A percentile compares a stretch with the other conserved stretches of the same genome.
Evolutionary conservation across 148 eudicot genomes (phyloP).

Genomic region (Chenopodium suecicum): DNA sequence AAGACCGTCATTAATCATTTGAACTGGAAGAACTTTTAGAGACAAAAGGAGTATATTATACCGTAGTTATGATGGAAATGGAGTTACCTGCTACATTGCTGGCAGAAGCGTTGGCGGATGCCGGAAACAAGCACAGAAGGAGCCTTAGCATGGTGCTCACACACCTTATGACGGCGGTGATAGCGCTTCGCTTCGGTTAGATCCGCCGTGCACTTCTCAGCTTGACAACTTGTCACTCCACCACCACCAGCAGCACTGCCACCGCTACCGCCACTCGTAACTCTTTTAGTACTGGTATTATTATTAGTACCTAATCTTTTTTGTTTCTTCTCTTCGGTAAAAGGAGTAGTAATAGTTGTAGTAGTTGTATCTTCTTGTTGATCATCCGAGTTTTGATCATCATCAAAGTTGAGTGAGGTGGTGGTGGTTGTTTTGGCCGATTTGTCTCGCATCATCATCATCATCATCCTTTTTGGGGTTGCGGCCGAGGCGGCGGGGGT

Average conservation of each 20-base stretch:
- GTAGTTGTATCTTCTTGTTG: background rate
- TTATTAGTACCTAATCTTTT: background rate
- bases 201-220: slow-evolving; percentile 44
- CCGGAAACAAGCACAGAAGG: slow-evolving; percentile 38
- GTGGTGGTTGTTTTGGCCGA: background rate
- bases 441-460: slow-evolving; percentile 5
- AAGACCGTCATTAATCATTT: no score
- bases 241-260: background rate
- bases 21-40: no score
- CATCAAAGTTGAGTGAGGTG: background rate
- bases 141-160: slow-evolving; percentile 50
- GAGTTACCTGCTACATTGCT: slow-evolving; percentile 57
- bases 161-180: slow-evolving; percentile 55
- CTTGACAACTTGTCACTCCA: slow-evolving; percentile 30
- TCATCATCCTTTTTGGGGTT: background rate
- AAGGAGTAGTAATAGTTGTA: background rate
- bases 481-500: background rate
- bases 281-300: background rate
- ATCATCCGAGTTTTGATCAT: background rate
- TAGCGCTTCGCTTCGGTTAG: slow-evolving; percentile 38
- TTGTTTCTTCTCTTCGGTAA: slow-evolving; percentile 5
- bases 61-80: background rate
- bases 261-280: background rate
- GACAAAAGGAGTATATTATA: no score
- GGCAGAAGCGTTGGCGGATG: slow-evolving; percentile 44